Base-by-base conservation (phyloP, 306 rosid genomes). In the Lotus japonicus region DNA sequence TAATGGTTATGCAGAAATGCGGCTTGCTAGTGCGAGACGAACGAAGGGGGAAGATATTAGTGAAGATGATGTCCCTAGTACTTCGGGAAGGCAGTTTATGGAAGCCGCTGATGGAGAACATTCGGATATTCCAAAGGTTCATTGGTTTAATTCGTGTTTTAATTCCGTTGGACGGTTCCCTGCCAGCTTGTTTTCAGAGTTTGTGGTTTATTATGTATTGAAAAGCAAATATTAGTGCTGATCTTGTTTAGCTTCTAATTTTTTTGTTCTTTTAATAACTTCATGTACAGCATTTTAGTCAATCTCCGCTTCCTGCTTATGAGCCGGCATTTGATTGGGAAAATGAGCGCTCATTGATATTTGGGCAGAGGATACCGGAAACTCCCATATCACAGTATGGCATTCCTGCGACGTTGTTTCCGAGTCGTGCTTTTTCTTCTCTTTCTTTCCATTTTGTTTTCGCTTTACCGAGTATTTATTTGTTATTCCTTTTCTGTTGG, bases 321-420 rank as follows among this genome's bases (percentile, higher is more conserved):
- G 97, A 90, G 69, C 99, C 97, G 2, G 99, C 97, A 11, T 94
- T 88, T 87, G 99, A 94, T 79, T 94, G 99, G 99, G 99, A 94
- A 81, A 88, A 90, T 70, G 99, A 94, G 87, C 87, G 99, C 80
- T 89, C 88, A 3, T 74, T 87, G 90, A 94, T 88, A 85, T 91
- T 88, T 83, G 97, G 99, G 21, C 99, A 94, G 87, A 85, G 99
- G 85, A 83, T 82, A 61, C 90, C 90, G 1, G 99, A 94, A 84
- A 75, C 89, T 79, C 99, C 99, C 49, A 64, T 85, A 63, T 79
- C 95, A 53, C 97, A 90, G 99, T 94, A 94, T 68, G 84, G 1
- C 48, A 75, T 73, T 65, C 45, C 39, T 6, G 2, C 2, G 31
- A 26, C 4, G 31, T 26, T 26, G 31, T 26, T 26, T 26, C 31